Evolutionary conservation across 768 basidiomycete species (phyloP).

Genomic region (Boletus coccyginus): DNA sequence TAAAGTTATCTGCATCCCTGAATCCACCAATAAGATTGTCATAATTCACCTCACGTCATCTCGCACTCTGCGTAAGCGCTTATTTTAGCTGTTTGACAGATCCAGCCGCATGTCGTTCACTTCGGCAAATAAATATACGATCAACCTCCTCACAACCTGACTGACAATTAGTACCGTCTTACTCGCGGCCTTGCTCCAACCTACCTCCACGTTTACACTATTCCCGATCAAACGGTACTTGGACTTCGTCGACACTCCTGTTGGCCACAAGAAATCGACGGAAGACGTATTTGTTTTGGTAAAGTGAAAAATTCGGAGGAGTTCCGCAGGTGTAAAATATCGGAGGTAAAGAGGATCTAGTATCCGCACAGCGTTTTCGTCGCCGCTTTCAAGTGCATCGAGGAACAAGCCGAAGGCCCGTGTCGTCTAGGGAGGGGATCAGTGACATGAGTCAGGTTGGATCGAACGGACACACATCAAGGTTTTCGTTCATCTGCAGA

Average conservation of each 20-base stretch:
- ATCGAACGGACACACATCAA: constrained; percentile 48
- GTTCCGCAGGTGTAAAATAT: constrained; percentile 73
- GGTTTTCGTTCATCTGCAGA: constrained; percentile 62
- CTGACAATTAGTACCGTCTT: background rate
- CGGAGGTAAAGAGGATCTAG: constrained; percentile 53
- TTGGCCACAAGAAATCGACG: constrained; percentile 57
- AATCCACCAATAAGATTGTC: no score
- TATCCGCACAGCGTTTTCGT: constrained; percentile 27
- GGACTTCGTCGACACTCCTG: constrained; percentile 55
- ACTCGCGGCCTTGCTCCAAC: background rate
- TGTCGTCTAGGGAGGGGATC: constrained; percentile 49
- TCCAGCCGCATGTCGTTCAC: no score
- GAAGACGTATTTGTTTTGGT: constrained; percentile 13
- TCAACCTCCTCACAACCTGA: no score
- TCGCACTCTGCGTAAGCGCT: no score
- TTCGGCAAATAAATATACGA: no score
- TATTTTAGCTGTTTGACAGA: no score
- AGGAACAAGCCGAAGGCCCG: constrained; percentile 56
- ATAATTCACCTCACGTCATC: no score
- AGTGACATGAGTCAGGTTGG: background rate
- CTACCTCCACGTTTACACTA: constrained; percentile 74
- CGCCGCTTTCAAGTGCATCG: constrained; percentile 37
- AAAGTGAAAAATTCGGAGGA: constrained; percentile 68
- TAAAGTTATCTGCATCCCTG: no score
- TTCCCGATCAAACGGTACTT: constrained; percentile 80